Conservation (phyloP, 1,284 basidiomycete genomes). For the Polyporus tsugae region DNA sequence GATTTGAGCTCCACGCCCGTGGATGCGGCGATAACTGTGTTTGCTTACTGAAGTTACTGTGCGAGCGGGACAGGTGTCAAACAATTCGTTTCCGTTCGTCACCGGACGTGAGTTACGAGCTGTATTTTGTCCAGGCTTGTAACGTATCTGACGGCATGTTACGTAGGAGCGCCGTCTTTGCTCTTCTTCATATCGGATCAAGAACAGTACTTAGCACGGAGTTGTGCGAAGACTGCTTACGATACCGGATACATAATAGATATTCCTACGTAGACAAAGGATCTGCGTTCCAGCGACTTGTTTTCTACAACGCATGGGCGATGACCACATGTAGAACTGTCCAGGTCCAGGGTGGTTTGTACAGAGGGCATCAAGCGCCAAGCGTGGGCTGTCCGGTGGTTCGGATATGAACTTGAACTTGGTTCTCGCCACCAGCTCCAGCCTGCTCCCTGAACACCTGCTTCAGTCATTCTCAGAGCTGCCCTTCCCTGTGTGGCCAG, state of each 20-base stretch:
- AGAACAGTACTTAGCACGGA: not conserved
- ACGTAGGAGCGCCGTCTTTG: not conserved
- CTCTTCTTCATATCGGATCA: not conserved
- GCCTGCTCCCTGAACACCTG: not conserved
- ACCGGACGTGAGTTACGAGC: not conserved
- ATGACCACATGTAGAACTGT: too few species aligned
- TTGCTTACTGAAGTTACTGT: not conserved
- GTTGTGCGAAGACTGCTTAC: not conserved
- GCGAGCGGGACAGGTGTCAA: constrained; percentile 5
- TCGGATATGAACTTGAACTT: not conserved
- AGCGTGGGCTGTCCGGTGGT: not conserved
- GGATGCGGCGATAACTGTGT: not conserved
- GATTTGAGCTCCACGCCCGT: not conserved
- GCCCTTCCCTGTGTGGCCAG: too few species aligned
- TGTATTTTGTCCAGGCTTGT: not conserved
- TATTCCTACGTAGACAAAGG: not conserved
- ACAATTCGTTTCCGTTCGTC: not conserved
- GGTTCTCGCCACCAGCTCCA: constrained; percentile 8
- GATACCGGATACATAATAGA: not conserved
- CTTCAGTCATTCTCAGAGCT: constrained; percentile 1
- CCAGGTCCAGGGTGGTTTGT: not conserved
- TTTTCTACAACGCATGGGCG: too few species aligned
- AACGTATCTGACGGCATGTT: constrained; percentile 4
- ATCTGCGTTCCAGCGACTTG: not conserved
- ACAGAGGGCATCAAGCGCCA: not conserved